phyloP scores from a whole-genome alignment of 1,139 yeast genomes.

The Protomyces lactucae-debilis region DNA sequence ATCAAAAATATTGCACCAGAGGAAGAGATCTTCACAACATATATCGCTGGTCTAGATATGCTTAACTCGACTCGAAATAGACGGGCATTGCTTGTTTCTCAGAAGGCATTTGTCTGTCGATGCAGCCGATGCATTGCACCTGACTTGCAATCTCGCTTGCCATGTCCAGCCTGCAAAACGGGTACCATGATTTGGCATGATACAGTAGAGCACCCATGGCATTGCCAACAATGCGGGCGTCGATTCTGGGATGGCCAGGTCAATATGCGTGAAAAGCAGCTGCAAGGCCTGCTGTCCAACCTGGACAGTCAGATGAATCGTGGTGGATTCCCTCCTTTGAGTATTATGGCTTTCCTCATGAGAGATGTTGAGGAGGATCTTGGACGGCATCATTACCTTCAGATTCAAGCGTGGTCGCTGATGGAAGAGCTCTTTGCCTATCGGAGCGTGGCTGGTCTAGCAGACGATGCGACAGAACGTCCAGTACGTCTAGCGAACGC shows the following conservation, averaged over 20 bases:
- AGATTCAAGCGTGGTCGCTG: conserved; percentile 1
- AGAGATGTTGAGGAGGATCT: conserved; percentile 9
- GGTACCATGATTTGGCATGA: conserved; percentile 1
- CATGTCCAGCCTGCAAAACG: conserved; percentile 11
- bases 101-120: conserved; percentile 13
- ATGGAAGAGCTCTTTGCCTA: conserved; percentile 19
- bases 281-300: not conserved
- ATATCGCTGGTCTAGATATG: conserved; percentile 23
- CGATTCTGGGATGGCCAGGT: conserved; percentile 24
- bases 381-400: conserved; percentile 1
- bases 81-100: not conserved
- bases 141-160: conserved; percentile 6
- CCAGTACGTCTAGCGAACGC: conserved; percentile 15
- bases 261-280: conserved; percentile 3
- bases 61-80: conserved; percentile 7
- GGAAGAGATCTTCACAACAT: conserved; percentile 11
- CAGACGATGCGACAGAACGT: not conserved
- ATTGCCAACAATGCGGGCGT: conserved; percentile 5
- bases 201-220: conserved; percentile 11
- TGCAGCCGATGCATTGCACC: conserved; percentile 12
- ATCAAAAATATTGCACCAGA: conserved; percentile 1
- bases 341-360: conserved; percentile 7
- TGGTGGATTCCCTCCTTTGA: conserved; percentile 10
- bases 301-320: conserved; percentile 13
- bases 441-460: not conserved